Percentiles rank a stretch among this genome's conserved stretches.
Conservation (phyloP, 2,329 filamentous ascomycete species). For the Aspergillus texensis region DNA sequence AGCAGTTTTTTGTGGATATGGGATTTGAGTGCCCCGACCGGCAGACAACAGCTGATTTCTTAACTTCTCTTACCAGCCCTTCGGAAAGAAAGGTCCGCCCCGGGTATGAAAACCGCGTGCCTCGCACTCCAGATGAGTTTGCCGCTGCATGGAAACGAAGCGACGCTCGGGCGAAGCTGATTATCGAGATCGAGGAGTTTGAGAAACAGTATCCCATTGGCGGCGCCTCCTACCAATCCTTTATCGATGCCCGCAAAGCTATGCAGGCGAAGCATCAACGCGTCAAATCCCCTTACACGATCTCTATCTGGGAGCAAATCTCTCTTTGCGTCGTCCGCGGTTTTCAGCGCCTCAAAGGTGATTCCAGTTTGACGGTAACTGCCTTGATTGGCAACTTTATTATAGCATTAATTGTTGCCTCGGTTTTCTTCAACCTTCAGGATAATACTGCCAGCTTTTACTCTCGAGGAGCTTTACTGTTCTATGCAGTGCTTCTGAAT, state of each 20-base stretch:
- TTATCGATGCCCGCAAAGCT: constrained; percentile 35
- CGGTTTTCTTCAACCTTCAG: constrained; percentile 17
- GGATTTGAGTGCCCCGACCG: constrained; percentile 67
- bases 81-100: constrained; percentile 55
- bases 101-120: constrained; percentile 63
- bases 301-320: constrained; percentile 17
- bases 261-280: constrained; percentile 10
- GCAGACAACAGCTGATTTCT: constrained; percentile 68
- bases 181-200: constrained; percentile 42
- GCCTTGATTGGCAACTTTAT: constrained; percentile 13
- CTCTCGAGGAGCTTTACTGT: constrained; percentile 14
- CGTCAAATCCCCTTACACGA: constrained; percentile 16
- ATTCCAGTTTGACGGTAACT: constrained; percentile 12
- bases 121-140: constrained; percentile 69
- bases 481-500: constrained; percentile 9
- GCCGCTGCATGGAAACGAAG: constrained; percentile 56
- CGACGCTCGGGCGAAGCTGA: constrained; percentile 40
- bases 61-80: constrained; percentile 67
- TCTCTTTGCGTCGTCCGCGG: constrained; percentile 14
- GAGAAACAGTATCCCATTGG: constrained; percentile 25
- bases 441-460: constrained; percentile 15
- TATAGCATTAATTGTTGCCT: constrained; percentile 16
- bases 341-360: constrained; percentile 18
- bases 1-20: constrained; percentile 64
- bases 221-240: constrained; percentile 39